Conservation (phyloP, 768 basidiomycete genomes). For the Auriscalpium microsporum region DNA sequence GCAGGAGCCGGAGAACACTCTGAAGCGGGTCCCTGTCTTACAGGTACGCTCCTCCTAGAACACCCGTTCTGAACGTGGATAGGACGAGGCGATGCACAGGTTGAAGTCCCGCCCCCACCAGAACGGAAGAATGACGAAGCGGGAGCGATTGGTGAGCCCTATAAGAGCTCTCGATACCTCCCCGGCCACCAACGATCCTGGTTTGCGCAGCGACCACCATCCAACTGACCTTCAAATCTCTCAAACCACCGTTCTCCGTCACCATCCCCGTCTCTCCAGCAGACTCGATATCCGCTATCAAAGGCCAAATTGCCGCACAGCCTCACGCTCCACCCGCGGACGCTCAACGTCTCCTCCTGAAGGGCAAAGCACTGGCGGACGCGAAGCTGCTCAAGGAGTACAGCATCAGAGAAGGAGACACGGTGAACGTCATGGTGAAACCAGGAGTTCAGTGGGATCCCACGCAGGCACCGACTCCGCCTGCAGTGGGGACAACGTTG, state of each 20-base stretch:
- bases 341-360: slow-evolving; percentile 79
- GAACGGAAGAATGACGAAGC: slow-evolving; percentile 32
- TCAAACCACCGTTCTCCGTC: slow-evolving; percentile 77
- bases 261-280: slow-evolving; percentile 65
- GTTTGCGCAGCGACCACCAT: slow-evolving; percentile 32
- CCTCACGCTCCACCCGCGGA: slow-evolving; percentile 69
- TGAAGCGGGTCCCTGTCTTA: slow-evolving; percentile 63
- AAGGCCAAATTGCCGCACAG: slow-evolving; percentile 60
- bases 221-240: slow-evolving; percentile 79
- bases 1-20: slow-evolving; percentile 53
- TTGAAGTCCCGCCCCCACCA: slow-evolving; percentile 54
- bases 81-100: slow-evolving; percentile 26
- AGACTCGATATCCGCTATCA: slow-evolving; percentile 79
- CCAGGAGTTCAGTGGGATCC: slow-evolving; percentile 63
- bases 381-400: slow-evolving; percentile 88
- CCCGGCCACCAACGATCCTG: neutral
- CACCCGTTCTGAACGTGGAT: neutral
- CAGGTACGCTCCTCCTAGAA: slow-evolving; percentile 38
- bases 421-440: slow-evolving; percentile 82
- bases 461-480: slow-evolving; percentile 26
- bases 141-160: slow-evolving; percentile 25
- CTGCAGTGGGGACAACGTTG: slow-evolving; percentile 5
- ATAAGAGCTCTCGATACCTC: neutral
- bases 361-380: slow-evolving; percentile 91
- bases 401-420: slow-evolving; percentile 69